A percentile compares a stretch with the other conserved stretches of the same genome.
These are phyloP conservation scores for Pseudogymnoascus verrucosus DNA, from an alignment of 2,329 filamentous ascomycete species.

Conservation along the genomic window DNA sequence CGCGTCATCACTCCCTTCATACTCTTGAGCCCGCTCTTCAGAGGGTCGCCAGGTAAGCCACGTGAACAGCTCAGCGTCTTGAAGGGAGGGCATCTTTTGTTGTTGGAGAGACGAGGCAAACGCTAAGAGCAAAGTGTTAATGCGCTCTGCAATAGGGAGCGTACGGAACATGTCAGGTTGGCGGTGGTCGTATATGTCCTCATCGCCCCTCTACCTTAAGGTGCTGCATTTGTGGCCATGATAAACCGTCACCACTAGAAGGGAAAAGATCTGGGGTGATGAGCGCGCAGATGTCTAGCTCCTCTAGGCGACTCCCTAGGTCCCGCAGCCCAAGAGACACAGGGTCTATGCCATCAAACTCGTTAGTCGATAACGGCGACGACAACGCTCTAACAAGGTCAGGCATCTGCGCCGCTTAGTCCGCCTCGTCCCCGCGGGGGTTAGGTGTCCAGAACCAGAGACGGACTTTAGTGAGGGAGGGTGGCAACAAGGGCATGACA, in stretches of 20 bases:
- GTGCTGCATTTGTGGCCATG: constrained; percentile 16
- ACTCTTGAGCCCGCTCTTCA: constrained; percentile 14
- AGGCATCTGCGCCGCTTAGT: constrained; percentile 17
- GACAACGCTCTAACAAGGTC: constrained; percentile 14
- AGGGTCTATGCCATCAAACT: constrained; percentile 14
- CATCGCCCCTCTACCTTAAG: constrained; percentile 15
- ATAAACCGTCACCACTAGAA: constrained; percentile 10
- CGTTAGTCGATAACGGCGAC: background rate
- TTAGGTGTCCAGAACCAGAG: constrained; percentile 18
- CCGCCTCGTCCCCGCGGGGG: background rate
- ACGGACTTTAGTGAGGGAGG: constrained; percentile 15
- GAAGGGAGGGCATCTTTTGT: constrained; percentile 14
- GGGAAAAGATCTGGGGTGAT: constrained; percentile 18
- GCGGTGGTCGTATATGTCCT: constrained; percentile 2
- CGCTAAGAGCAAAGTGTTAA: constrained; percentile 14
- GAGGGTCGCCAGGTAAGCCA: constrained; percentile 17
- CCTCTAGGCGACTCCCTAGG: constrained; percentile 17
- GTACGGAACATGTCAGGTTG: constrained; percentile 18
- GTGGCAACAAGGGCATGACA: constrained; percentile 10
- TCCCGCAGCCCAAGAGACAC: constrained; percentile 18
- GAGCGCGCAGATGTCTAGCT: constrained; percentile 18
- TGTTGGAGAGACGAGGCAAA: constrained; percentile 16
- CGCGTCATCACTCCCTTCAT: constrained; percentile 11
- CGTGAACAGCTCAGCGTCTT: constrained; percentile 17
- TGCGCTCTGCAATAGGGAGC: background rate